Base-by-base conservation (phyloP, 163 green algal genomes). In the Coccomyxa subellipsoidea region DNA sequence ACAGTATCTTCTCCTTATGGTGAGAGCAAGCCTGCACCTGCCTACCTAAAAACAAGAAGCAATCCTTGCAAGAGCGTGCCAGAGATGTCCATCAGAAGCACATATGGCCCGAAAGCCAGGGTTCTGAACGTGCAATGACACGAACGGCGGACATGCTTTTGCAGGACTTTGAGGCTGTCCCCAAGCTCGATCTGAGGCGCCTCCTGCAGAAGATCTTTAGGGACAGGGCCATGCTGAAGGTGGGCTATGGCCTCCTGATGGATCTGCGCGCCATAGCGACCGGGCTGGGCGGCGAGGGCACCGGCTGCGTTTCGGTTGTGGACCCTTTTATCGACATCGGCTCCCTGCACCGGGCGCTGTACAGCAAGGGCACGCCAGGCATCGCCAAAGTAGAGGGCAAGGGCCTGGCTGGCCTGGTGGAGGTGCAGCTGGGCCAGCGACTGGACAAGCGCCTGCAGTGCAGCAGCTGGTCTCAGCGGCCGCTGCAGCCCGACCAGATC, bases 361-460 rank as follows among this genome's bases (percentile, higher is more conserved):
- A 69, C 36, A 69, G 77, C 40, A 82, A 53, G 7, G 38, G 53
- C 32, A 36, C 32, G 8, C n/a, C 76, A 34, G 39, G n/a, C 27
- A 25, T 80, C 1, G 23, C 29, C 32, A 38, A 71, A 39, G 76
- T 75, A 9, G 40, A 66, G 0, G 77, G 72, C 31, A 80, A 34
- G 6, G 87, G 88, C 0, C 78, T 92, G 59, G 85, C 79, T 31
- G 80, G 69, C 0, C 29, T 92, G 31, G 47, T 85, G 7, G 69
- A 83, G 15, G 77, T 80, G 35, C 77, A 89, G 54, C 77, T 94
- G 71, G 88, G 84, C 18, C 29, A 32, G 36, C 70, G 77, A 0
- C 77, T 94, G 76, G 89, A 94, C 87, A 94, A 96, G 86, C 73
- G 54, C 36, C 80, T 88, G 81, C 92, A 96, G 81, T 94, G 90